Percentiles rank a stretch among this genome's conserved stretches.
These are phyloP conservation scores for Hirsutella minnesotensis DNA, from an alignment of 2,329 filamentous ascomycete genomes.

Conservation along the genomic window DNA sequence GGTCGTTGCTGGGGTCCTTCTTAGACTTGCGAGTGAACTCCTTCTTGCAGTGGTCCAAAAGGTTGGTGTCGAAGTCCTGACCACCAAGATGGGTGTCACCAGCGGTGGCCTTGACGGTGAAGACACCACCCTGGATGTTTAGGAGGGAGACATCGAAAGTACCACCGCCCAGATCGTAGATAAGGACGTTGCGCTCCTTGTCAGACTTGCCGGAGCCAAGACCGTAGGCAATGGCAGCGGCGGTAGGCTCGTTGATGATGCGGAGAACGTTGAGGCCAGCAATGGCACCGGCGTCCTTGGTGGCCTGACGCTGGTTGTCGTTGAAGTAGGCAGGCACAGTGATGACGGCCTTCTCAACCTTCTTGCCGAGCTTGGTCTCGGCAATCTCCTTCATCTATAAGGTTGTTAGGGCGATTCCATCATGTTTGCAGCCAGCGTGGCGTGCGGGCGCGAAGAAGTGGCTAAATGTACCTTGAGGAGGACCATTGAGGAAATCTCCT, in stretches of 20 bases:
- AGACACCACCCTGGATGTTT: slow-evolving; percentile 98
- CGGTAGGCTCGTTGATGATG: slow-evolving; percentile 99
- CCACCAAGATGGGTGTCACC: slow-evolving; percentile 96
- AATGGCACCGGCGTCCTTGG: slow-evolving; percentile 98
- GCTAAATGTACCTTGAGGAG: slow-evolving; percentile 68
- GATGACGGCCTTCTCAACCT: slow-evolving; percentile 97
- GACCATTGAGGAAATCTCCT: slow-evolving; percentile 99
- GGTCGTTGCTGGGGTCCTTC: slow-evolving; percentile 69
- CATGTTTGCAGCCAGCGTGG: background rate
- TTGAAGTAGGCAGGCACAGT: slow-evolving; percentile 99
- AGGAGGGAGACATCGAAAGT: slow-evolving; percentile 99
- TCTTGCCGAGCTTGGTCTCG: slow-evolving; percentile 96
- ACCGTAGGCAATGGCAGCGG: slow-evolving; percentile 96
- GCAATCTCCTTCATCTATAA: slow-evolving; percentile 98
- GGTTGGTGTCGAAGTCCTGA: slow-evolving; percentile 91
- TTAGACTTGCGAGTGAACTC: slow-evolving; percentile 71
- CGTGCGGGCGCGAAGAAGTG: background rate
- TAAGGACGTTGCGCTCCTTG: slow-evolving; percentile 97
- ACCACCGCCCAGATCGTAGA: slow-evolving; percentile 99
- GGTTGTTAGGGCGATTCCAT: background rate
- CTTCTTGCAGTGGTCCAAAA: slow-evolving; percentile 93
- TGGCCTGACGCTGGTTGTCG: slow-evolving; percentile 99
- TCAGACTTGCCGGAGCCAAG: slow-evolving; percentile 87
- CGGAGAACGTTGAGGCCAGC: slow-evolving; percentile 95
- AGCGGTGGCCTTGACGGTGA: slow-evolving; percentile 96